These are phyloP conservation scores for Pythium apleroticum DNA, from an alignment of 352 stramenopile species.

Conservation along the genomic window DNA sequence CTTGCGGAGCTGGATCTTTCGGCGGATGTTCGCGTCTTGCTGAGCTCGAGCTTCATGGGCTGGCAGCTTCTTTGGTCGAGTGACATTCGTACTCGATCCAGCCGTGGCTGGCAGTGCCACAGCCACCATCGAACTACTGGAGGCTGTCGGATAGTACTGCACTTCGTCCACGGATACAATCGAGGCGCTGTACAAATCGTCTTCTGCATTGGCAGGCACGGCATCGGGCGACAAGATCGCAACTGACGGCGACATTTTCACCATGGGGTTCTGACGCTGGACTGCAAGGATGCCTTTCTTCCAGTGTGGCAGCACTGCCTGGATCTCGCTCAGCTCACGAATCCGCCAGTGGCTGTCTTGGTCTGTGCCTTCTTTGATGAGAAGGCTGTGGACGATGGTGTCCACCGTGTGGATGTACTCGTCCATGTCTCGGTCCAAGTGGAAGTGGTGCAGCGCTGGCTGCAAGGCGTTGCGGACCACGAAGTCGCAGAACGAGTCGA, in stretches of 20 bases:
- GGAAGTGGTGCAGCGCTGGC: conserved; percentile 53
- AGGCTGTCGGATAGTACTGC: not conserved
- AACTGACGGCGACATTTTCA: conserved; percentile 11
- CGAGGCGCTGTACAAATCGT: not conserved
- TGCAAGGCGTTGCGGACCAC: conserved; percentile 46
- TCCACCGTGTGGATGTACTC: conserved; percentile 51
- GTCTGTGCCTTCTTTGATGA: conserved; percentile 12
- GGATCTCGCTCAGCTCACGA: conserved; percentile 47
- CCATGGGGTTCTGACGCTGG: conserved; percentile 19
- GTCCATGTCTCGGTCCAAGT: conserved; percentile 37
- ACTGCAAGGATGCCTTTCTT: conserved; percentile 31
- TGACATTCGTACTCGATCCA: not conserved
- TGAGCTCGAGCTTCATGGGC: conserved; percentile 28
- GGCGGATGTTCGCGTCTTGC: conserved; percentile 50
- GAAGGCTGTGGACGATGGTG: conserved; percentile 38
- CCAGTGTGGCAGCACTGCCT: conserved; percentile 40
- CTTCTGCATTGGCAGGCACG: not conserved
- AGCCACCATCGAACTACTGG: not conserved
- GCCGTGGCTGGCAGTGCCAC: not conserved
- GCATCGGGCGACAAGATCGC: not conserved
- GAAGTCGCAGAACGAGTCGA: conserved; percentile 50
- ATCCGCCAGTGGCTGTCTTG: conserved; percentile 22
- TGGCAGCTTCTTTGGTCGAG: conserved; percentile 24
- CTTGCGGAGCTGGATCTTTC: conserved; percentile 54
- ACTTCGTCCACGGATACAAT: not conserved